Percentiles rank a stretch among this genome's conserved stretches.
phyloP scores from a whole-genome alignment of 345 rosid species.

The Psidium friedrichsthalianum region DNA sequence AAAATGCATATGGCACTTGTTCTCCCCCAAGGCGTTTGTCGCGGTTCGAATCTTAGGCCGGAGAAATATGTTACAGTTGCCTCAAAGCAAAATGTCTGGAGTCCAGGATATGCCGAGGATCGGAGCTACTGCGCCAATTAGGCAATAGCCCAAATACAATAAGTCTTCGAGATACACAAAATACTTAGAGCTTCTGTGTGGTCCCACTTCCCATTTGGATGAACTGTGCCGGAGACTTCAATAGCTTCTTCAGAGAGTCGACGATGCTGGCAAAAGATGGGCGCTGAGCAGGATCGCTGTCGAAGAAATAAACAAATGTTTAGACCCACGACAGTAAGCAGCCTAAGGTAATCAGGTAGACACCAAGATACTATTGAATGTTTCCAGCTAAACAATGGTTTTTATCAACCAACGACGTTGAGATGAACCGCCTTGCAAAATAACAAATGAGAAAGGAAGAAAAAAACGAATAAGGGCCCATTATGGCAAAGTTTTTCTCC shows the following conservation, averaged over 20 bases:
- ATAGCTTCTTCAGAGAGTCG: conserved; percentile 58
- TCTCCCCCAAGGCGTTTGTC: background rate
- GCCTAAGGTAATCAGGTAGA: background rate
- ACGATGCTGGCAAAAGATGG: conserved; percentile 68
- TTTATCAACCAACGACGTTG: background rate
- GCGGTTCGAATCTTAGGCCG: conserved; percentile 1
- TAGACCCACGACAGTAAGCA: background rate
- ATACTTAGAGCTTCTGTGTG: background rate
- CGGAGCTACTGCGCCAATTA: background rate
- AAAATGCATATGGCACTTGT: background rate
- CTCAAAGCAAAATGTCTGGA: background rate
- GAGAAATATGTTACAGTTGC: conserved; percentile 19
- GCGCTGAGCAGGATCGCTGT: conserved; percentile 66
- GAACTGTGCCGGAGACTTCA: conserved; percentile 62
- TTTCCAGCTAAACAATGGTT: background rate
- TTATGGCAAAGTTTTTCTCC: background rate
- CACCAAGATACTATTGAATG: background rate
- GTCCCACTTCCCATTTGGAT: conserved; percentile 33
- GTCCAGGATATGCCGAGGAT: background rate
- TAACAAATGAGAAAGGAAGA: background rate
- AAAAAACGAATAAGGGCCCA: background rate
- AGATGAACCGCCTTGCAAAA: background rate
- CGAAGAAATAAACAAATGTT: background rate
- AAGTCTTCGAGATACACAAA: background rate
- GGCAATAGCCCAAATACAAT: background rate